A percentile compares a stretch with the other conserved stretches of the same genome.
Evolutionary conservation across 208 protist species (phyloP).

Genomic region (Herpetomonas muscarum): DNA sequence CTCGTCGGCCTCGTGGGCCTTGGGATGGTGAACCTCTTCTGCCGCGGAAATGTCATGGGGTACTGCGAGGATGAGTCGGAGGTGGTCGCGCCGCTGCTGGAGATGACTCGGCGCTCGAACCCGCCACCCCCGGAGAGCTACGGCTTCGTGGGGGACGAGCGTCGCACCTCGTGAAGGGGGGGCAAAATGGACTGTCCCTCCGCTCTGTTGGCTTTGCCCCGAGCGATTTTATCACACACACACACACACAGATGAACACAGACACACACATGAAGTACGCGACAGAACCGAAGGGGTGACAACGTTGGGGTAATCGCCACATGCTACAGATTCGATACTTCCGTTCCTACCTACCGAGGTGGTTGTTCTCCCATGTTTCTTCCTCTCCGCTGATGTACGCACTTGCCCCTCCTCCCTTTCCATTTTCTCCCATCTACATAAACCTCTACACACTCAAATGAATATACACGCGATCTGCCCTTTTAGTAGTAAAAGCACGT

Average conservation of each 20-base stretch:
- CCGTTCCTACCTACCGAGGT: too few relatives aligned
- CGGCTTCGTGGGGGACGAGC: slow-evolving; percentile 61
- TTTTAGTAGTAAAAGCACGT: too few relatives aligned
- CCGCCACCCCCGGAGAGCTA: slow-evolving; percentile 29
- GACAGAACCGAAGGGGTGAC: too few relatives aligned
- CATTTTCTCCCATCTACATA: slow-evolving; percentile 5
- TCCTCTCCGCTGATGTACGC: not conserved
- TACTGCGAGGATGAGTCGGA: slow-evolving; percentile 44
- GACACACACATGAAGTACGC: too few relatives aligned
- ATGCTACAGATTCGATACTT: too few relatives aligned
- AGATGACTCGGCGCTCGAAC: slow-evolving; percentile 1
- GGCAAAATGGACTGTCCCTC: too few relatives aligned
- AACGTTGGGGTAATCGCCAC: too few relatives aligned
- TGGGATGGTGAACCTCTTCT: slow-evolving; percentile 59
- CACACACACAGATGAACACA: too few relatives aligned
- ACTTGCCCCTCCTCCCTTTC: slow-evolving; percentile 4
- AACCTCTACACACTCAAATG: too few relatives aligned
- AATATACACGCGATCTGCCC: too few relatives aligned
- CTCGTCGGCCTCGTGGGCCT: slow-evolving; percentile 45
- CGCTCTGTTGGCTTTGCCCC: too few relatives aligned
- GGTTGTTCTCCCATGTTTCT: not conserved
- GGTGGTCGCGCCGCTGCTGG: slow-evolving; percentile 23
- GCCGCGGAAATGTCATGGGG: slow-evolving; percentile 65
- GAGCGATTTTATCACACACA: not conserved
- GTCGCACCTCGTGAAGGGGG: not conserved